Percentiles rank a stretch among this genome's conserved stretches.
Evolutionary conservation across 768 basidiomycete genomes (phyloP).

Genomic region (Lepiota brunneoincarnata): DNA sequence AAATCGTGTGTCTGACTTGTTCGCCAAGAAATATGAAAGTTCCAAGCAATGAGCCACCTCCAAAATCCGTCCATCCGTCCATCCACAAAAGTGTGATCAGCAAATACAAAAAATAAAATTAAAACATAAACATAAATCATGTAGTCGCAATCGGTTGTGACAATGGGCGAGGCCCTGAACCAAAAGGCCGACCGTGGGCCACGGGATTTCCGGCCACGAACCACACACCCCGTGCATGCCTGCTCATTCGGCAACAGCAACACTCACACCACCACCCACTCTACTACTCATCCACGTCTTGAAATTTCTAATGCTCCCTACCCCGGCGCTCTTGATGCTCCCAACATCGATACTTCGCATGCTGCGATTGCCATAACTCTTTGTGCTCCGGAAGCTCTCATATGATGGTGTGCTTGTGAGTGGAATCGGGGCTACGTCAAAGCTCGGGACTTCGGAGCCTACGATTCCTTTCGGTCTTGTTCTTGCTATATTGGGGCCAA

Average conservation of each 20-base stretch:
- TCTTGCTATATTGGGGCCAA: conserved; percentile 6
- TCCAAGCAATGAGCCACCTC: too few relatives aligned
- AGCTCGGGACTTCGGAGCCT: not conserved
- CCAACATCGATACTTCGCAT: conserved; percentile 34
- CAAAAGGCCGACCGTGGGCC: not conserved
- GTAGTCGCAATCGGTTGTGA: not conserved
- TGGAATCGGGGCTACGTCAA: not conserved
- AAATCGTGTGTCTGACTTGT: not conserved
- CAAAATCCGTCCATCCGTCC: not conserved
- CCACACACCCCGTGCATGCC: too few relatives aligned
- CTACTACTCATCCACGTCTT: conserved; percentile 37
- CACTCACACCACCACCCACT: conserved; percentile 17
- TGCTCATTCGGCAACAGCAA: conserved; percentile 11
- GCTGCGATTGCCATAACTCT: conserved; percentile 38
- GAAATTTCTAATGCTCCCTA: conserved; percentile 31
- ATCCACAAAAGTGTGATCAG: not conserved
- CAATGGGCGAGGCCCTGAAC: not conserved
- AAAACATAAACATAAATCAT: conserved; percentile 15
- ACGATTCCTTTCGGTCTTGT: conserved; percentile 10
- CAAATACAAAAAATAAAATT: not conserved
- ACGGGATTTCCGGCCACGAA: too few relatives aligned
- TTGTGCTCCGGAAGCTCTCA: conserved; percentile 45
- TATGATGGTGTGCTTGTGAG: conserved; percentile 33
- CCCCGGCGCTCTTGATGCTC: conserved; percentile 35
- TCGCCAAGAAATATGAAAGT: not conserved